These are phyloP conservation scores for Vairimorpha ceranae DNA, from an alignment of 371 early-diverging fungal species.

Conservation along the genomic window DNA sequence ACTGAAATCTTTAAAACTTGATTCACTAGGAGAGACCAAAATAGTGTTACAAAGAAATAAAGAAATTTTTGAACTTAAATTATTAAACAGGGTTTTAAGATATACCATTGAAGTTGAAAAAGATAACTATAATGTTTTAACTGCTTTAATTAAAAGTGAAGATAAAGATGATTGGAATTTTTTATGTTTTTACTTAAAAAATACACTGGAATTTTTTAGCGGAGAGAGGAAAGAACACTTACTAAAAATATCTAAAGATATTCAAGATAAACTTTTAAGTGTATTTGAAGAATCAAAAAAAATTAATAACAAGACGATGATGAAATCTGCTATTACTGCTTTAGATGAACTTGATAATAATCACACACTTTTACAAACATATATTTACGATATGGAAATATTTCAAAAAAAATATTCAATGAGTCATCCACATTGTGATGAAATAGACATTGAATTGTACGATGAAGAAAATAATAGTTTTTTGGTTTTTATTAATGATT, in stretches of 20 bases:
- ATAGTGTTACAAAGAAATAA: conserved; percentile 42
- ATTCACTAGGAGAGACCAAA: conserved; percentile 38
- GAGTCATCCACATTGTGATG: not conserved
- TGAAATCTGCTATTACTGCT: conserved; percentile 17
- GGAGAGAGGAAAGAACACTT: conserved; percentile 3
- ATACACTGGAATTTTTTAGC: not conserved
- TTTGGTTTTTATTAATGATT: conserved; percentile 22
- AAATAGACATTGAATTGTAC: conserved; percentile 35
- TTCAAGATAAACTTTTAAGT: conserved; percentile 44
- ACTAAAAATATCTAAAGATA: conserved; percentile 31
- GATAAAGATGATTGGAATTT: conserved; percentile 46
- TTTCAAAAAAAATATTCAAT: conserved; percentile 25
- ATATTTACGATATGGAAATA: conserved; percentile 22
- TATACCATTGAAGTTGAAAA: conserved; percentile 46
- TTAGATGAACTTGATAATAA: conserved; percentile 34
- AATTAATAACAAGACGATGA: conserved; percentile 15
- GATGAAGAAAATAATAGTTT: conserved; percentile 30
- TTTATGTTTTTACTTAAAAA: conserved; percentile 28
- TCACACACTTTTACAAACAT: conserved; percentile 21
- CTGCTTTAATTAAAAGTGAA: conserved; percentile 28
- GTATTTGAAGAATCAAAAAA: conserved; percentile 28
- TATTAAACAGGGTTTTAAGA: conserved; percentile 30
- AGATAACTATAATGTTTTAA: conserved; percentile 24
- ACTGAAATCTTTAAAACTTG: conserved; percentile 10
- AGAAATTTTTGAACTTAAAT: conserved; percentile 45